These are phyloP conservation scores for Ustilago loliicola DNA, from an alignment of 1,284 basidiomycete genomes.

Conservation along the genomic window DNA sequence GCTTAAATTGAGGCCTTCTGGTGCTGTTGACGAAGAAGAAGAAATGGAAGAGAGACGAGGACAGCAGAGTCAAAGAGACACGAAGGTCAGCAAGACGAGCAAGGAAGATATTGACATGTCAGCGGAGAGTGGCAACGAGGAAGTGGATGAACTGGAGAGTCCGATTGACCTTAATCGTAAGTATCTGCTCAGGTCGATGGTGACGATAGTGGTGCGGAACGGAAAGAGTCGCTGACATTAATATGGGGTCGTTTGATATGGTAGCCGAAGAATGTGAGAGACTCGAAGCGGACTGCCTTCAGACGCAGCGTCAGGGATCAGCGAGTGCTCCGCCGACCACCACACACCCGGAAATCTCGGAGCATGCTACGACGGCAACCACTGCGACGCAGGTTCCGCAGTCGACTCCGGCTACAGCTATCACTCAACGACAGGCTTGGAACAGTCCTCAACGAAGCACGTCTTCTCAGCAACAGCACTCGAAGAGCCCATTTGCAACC, in stretches of 20 bases:
- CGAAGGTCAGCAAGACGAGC: background rate
- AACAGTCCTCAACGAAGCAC: background rate
- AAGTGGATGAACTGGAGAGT: slow-evolving; percentile 31
- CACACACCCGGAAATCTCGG: background rate
- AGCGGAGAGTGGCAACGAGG: background rate
- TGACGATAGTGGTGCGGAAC: background rate
- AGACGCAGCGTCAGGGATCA: background rate
- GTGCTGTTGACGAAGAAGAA: background rate
- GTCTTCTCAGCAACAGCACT: background rate
- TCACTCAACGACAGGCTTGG: background rate
- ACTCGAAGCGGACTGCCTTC: slow-evolving; percentile 31
- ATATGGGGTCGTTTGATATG: background rate
- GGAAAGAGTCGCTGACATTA: background rate
- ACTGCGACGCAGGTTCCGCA: too few relatives aligned
- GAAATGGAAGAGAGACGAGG: background rate
- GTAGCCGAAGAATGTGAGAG: slow-evolving; percentile 25
- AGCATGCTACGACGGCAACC: background rate
- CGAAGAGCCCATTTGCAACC: background rate
- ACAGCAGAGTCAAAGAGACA: background rate
- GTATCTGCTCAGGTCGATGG: background rate
- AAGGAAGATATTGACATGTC: background rate
- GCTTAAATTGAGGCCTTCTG: slow-evolving; percentile 18
- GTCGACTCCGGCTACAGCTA: background rate
- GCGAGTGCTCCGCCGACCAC: background rate
- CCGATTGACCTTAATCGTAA: slow-evolving; percentile 17